A percentile compares a stretch with the other conserved stretches of the same genome.
Conservation (phyloP, 2,329 filamentous ascomycete genomes). For the Fusarium sp. region DNA sequence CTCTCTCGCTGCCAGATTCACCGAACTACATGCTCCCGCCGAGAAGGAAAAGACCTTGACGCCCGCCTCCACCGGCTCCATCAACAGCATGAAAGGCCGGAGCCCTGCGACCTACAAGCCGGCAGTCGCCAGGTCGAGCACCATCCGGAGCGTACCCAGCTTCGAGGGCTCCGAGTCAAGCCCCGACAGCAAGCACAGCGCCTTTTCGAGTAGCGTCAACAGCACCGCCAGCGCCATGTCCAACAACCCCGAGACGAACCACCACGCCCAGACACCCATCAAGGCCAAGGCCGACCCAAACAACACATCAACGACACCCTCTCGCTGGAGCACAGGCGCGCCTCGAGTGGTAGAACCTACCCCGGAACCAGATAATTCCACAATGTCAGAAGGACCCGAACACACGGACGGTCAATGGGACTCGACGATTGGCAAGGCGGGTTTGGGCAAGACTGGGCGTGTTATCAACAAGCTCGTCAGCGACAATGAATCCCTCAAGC, state of each 20-base stretch:
- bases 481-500: constrained; percentile 82
- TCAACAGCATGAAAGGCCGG: constrained; percentile 55
- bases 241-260: constrained; percentile 50
- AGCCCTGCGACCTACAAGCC: constrained; percentile 49
- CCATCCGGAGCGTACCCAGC: constrained; percentile 69
- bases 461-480: constrained; percentile 86
- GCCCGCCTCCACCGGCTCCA: constrained; percentile 53
- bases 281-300: constrained; percentile 54
- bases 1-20: constrained; percentile 31
- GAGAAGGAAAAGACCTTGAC: constrained; percentile 49
- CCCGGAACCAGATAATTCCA: constrained; percentile 41
- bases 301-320: constrained; percentile 42
- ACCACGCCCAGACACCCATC: constrained; percentile 48
- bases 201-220: constrained; percentile 67
- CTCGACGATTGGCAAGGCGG: constrained; percentile 76
- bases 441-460: constrained; percentile 78
- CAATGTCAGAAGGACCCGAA: constrained; percentile 50
- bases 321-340: constrained; percentile 48
- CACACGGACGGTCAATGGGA: constrained; percentile 64
- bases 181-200: constrained; percentile 61
- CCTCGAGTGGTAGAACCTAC: constrained; percentile 49
- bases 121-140: constrained; percentile 51
- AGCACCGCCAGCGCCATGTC: constrained; percentile 65
- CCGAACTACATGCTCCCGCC: constrained; percentile 47
- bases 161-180: constrained; percentile 64